These are phyloP conservation scores for Maudiozyma saulgeensis DNA, from an alignment of 805 yeast genomes.

Conservation along the genomic window DNA sequence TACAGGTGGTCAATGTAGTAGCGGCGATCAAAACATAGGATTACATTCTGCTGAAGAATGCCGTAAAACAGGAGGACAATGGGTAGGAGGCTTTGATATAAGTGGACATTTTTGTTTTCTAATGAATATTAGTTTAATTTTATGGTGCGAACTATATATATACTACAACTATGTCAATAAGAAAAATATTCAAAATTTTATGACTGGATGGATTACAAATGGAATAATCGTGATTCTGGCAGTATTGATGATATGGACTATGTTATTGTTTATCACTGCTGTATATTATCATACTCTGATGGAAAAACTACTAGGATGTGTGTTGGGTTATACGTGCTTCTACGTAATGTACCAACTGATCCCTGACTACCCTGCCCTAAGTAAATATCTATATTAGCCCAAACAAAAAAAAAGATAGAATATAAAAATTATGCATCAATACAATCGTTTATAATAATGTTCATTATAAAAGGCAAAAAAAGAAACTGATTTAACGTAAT, in stretches of 20 bases:
- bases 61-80: conserved; percentile 26
- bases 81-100: conserved; percentile 45
- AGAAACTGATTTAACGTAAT: background rate
- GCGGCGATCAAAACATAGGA: conserved; percentile 4
- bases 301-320: conserved; percentile 66
- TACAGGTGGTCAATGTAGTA: conserved; percentile 29
- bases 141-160: conserved; percentile 29
- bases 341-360: conserved; percentile 33
- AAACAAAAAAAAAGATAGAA: background rate
- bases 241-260: conserved; percentile 43
- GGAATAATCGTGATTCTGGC: conserved; percentile 4
- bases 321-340: conserved; percentile 51
- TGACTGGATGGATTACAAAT: conserved; percentile 4
- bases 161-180: conserved; percentile 8
- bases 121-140: conserved; percentile 34
- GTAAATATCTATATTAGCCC: conserved; percentile 2
- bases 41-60: conserved; percentile 29
- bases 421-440: background rate
- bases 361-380: conserved; percentile 11
- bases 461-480: background rate
- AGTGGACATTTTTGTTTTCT: conserved; percentile 46
- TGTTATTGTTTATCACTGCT: conserved; percentile 56
- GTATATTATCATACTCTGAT: conserved; percentile 69
- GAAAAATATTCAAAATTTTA: conserved; percentile 4
- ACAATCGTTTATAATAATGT: too few relatives aligned